Percentiles rank a stretch among this genome's conserved stretches.
phyloP scores from a whole-genome alignment of 768 basidiomycete genomes.

The Lactarius indigo region DNA sequence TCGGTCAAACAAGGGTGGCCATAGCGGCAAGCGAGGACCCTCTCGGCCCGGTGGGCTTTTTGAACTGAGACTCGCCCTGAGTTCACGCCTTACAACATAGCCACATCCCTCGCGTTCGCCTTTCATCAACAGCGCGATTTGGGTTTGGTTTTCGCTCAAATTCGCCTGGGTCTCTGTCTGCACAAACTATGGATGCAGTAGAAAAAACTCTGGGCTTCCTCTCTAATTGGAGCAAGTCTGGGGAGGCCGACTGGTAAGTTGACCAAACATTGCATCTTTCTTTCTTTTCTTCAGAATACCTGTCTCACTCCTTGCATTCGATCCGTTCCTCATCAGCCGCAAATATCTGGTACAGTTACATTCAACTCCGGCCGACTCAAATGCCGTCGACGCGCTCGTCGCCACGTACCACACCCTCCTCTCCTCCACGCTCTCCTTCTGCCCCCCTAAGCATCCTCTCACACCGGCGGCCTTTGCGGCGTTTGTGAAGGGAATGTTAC shows the following conservation, averaged over 20 bases:
- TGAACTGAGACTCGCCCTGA: background rate
- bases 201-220: constrained; percentile 17
- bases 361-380: constrained; percentile 52
- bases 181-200: constrained; percentile 22
- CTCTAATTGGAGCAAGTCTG: constrained; percentile 22
- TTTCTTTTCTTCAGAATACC: background rate
- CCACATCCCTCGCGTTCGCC: background rate
- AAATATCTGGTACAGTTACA: constrained; percentile 58
- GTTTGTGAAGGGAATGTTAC: constrained; percentile 62
- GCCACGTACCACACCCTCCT: constrained; percentile 70
- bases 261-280: background rate
- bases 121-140: background rate
- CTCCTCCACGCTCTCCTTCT: constrained; percentile 53
- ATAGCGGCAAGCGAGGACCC: background rate
- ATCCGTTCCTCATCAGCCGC: constrained; percentile 41
- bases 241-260: constrained; percentile 23
- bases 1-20: background rate
- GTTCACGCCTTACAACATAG: background rate
- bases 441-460: constrained; percentile 47
- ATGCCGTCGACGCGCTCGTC: constrained; percentile 52
- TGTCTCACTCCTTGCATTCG: background rate
- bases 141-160: background rate
- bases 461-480: constrained; percentile 50
- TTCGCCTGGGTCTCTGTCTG: background rate
- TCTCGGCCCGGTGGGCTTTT: background rate